phyloP scores from a whole-genome alignment of 192 early-diverging fungal genomes.

The Coemansia asiatica region DNA sequence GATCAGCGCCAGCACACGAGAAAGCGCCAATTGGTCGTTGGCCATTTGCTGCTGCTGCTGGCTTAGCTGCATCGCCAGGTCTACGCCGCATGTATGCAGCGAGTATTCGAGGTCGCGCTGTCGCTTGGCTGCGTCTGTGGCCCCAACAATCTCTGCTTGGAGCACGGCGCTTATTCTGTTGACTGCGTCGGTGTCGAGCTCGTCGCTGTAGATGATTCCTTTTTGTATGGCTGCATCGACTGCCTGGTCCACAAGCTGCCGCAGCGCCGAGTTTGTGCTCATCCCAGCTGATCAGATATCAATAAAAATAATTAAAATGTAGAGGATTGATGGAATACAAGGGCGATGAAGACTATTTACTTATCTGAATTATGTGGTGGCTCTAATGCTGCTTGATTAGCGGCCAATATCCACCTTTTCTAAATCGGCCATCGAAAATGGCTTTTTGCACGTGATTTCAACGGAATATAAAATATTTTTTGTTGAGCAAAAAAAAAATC shows the following conservation, averaged over 20 bases:
- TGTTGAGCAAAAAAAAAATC: no score
- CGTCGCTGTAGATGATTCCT: background rate
- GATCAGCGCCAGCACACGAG: slow-evolving; percentile 13
- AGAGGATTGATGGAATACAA: no score
- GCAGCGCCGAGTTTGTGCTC: background rate
- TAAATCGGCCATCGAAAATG: no score
- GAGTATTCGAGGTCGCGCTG: slow-evolving; percentile 33
- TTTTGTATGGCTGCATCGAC: background rate
- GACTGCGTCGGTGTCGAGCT: slow-evolving; percentile 7
- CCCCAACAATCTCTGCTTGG: background rate
- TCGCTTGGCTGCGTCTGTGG: background rate
- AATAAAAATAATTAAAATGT: background rate
- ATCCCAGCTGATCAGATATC: background rate
- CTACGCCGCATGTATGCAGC: slow-evolving; percentile 30
- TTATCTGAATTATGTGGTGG: no score
- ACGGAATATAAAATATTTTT: no score
- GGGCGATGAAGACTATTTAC: no score
- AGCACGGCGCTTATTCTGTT: background rate
- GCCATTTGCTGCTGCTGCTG: background rate
- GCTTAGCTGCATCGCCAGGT: slow-evolving; percentile 11
- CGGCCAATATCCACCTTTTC: no score
- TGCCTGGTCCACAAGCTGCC: slow-evolving; percentile 6
- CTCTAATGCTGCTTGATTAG: no score
- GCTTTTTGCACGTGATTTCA: no score
- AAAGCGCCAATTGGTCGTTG: background rate